Percentiles rank a stretch among this genome's conserved stretches.
phyloP scores from a whole-genome alignment of 2,329 filamentous ascomycete species.

The Clarireedia monteithiana region DNA sequence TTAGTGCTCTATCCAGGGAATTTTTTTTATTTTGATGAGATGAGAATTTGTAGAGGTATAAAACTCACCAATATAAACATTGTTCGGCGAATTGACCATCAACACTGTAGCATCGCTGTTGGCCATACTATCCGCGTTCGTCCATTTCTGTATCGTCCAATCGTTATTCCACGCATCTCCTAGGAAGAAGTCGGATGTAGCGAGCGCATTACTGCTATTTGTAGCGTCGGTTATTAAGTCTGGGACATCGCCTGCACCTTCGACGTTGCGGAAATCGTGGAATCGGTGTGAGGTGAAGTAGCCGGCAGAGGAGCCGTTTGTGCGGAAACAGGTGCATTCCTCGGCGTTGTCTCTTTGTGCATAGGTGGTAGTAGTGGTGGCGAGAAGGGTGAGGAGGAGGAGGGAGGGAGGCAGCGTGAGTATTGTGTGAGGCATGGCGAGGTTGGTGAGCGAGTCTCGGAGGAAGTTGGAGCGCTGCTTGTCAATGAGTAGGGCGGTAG shows the following conservation, averaged over 20 bases:
- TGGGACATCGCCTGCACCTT: conserved; percentile 10
- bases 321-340: conserved; percentile 24
- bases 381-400: conserved; percentile 14
- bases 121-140: conserved; percentile 20
- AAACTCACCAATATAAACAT: conserved; percentile 25
- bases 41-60: not conserved
- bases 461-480: no score
- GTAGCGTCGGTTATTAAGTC: conserved; percentile 12
- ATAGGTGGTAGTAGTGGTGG: conserved; percentile 3
- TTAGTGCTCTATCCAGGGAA: not conserved
- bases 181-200: conserved; percentile 21
- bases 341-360: conserved; percentile 23
- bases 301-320: conserved; percentile 21
- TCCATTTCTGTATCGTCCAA: conserved; percentile 26
- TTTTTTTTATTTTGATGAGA: not conserved
- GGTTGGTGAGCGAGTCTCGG: no score
- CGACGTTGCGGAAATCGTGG: conserved; percentile 23
- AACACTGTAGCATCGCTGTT: conserved; percentile 16
- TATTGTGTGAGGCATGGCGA: no score
- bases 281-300: conserved; percentile 27
- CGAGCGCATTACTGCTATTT: conserved; percentile 13
- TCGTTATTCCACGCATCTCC: conserved; percentile 19
- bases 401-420: no score
- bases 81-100: conserved; percentile 25
- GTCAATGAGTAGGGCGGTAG: no score